Percentiles rank a stretch among this genome's conserved stretches.
Conservation (phyloP, 371 early-diverging fungal species). For the Blyttiomyces sp. region DNA sequence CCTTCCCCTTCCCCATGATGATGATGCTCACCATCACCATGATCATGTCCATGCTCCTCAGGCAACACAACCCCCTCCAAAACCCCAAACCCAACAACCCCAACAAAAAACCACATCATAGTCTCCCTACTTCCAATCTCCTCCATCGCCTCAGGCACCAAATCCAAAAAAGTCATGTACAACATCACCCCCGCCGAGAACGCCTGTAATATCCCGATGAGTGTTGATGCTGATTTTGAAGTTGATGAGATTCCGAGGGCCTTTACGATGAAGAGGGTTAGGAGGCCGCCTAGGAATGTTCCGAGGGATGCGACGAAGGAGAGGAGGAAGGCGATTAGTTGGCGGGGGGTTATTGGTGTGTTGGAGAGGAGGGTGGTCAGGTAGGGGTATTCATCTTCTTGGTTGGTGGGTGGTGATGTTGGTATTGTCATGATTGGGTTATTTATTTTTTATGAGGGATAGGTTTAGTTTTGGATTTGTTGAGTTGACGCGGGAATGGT, state of each 20-base stretch:
- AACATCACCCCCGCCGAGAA: constrained; percentile 56
- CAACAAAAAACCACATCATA: constrained; percentile 47
- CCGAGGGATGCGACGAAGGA: constrained; percentile 43
- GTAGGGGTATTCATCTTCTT: no score
- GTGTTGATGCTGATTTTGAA: neutral
- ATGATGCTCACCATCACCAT: constrained; percentile 19
- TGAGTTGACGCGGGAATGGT: no score
- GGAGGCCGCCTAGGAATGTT: constrained; percentile 47
- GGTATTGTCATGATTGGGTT: no score
- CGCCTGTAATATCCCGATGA: constrained; percentile 21
- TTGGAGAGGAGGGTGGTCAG: no score
- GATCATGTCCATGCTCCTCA: constrained; percentile 17
- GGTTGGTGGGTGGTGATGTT: no score
- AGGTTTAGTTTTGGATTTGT: no score
- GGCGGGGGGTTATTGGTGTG: no score
- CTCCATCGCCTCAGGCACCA: constrained; percentile 46
- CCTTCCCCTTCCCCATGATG: neutral
- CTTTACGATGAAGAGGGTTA: constrained; percentile 28
- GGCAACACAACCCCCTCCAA: constrained; percentile 33
- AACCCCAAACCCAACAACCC: constrained; percentile 41
- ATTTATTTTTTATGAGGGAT: no score
- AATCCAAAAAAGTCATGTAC: constrained; percentile 52
- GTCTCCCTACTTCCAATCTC: constrained; percentile 37
- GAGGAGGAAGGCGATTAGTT: constrained; percentile 40
- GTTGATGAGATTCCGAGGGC: constrained; percentile 4